Conservation (phyloP, 306 rosid species). For the Purshia tridentata region DNA sequence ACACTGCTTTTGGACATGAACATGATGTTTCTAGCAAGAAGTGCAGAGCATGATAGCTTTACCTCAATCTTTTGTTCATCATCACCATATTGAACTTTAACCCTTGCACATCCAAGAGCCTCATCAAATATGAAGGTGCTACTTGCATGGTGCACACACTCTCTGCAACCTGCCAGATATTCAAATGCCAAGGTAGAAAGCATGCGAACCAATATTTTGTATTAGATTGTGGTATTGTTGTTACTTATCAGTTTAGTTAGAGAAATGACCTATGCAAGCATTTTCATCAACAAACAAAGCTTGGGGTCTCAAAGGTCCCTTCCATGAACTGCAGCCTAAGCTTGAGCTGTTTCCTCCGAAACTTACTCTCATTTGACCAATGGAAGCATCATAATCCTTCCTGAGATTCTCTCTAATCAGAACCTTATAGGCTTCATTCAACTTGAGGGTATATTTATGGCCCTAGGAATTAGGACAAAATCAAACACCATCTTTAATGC, state of each 20-base stretch:
- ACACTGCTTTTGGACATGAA: background rate
- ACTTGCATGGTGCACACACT: conserved; percentile 69
- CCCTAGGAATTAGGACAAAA: conserved; percentile 36
- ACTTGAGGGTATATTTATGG: conserved; percentile 55
- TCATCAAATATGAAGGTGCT: conserved; percentile 68
- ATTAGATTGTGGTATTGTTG: background rate
- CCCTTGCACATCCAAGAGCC: conserved; percentile 63
- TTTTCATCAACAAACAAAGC: conserved; percentile 83
- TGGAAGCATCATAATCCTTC: conserved; percentile 56
- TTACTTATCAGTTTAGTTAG: background rate
- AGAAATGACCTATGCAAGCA: conserved; percentile 67
- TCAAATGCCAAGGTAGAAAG: background rate
- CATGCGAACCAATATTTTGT: background rate
- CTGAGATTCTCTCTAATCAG: conserved; percentile 59
- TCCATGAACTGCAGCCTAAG: conserved; percentile 62
- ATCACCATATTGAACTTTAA: conserved; percentile 74
- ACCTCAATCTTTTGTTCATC: conserved; percentile 60
- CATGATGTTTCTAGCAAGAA: background rate
- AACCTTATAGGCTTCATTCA: conserved; percentile 74
- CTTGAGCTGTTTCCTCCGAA: conserved; percentile 35
- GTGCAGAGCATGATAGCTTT: background rate
- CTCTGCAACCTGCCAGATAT: conserved; percentile 58
- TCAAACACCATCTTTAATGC: background rate
- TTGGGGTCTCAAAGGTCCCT: conserved; percentile 61
- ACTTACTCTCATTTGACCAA: conserved; percentile 42